Evolutionary conservation across 345 rosid genomes (phyloP).

Genomic region (Camelina hispida): DNA sequence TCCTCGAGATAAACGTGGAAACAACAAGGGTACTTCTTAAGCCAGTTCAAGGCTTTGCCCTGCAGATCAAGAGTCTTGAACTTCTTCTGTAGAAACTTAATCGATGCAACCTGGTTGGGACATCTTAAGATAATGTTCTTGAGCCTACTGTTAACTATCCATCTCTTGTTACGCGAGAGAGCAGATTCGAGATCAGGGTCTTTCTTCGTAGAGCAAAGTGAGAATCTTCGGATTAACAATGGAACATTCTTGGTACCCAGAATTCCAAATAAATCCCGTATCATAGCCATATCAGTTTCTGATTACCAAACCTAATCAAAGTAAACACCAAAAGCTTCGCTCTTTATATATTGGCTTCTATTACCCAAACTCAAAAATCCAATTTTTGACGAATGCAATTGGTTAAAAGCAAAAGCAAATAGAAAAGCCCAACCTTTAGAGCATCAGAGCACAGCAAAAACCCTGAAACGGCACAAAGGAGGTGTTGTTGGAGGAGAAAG

Average conservation of each 20-base stretch:
- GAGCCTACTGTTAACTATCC: constrained; percentile 88
- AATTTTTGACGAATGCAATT: not conserved
- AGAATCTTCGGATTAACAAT: constrained; percentile 54
- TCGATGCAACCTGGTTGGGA: constrained; percentile 65
- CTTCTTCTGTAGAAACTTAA: constrained; percentile 79
- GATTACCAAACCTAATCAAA: constrained; percentile 9
- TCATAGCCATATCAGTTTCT: constrained; percentile 30
- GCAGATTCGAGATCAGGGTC: constrained; percentile 84
- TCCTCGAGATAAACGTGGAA: constrained; percentile 66
- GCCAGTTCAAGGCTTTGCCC: constrained; percentile 96
- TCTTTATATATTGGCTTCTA: not conserved
- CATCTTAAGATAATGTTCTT: constrained; percentile 79
- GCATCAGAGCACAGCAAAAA: not conserved
- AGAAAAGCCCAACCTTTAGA: not conserved
- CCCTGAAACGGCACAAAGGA: not conserved
- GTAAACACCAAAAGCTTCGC: not conserved
- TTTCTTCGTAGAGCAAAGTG: constrained; percentile 93
- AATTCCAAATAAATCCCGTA: not conserved
- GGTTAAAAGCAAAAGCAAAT: constrained; percentile 3
- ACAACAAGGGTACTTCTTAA: constrained; percentile 89
- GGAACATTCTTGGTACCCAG: constrained; percentile 31
- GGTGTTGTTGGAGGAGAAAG: not conserved
- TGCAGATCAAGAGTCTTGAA: constrained; percentile 93
- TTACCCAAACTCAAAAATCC: constrained; percentile 7
- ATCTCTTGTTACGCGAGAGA: constrained; percentile 80